A percentile compares a stretch with the other conserved stretches of the same genome.
Evolutionary conservation across 2,329 filamentous ascomycete species (phyloP).

Genomic region (Ascochyta viciae-villosae): DNA sequence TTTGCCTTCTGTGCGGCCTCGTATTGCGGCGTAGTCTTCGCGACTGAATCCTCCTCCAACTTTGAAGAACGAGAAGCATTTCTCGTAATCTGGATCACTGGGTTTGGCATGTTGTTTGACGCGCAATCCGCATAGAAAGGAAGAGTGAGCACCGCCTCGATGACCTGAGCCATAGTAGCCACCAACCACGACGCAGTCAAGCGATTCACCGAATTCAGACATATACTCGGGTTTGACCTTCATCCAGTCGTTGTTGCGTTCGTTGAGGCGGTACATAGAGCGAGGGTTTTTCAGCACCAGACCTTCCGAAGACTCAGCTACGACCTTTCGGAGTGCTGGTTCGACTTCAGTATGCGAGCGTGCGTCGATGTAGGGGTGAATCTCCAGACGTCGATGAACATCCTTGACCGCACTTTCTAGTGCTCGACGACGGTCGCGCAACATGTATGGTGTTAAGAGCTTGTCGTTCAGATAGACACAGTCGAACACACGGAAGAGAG

Average conservation of each 20-base stretch:
- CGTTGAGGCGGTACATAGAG: constrained; percentile 85
- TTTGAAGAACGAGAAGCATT: constrained; percentile 94
- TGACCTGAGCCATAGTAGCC: constrained; percentile 91
- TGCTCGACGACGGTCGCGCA: constrained; percentile 80
- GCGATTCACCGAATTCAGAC: constrained; percentile 90
- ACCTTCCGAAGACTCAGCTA: constrained; percentile 87
- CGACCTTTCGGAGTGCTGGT: constrained; percentile 77
- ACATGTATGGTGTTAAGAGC: constrained; percentile 79
- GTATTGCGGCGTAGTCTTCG: constrained; percentile 83
- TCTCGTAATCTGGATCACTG: constrained; percentile 66
- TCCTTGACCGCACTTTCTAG: constrained; percentile 74
- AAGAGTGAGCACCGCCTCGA: constrained; percentile 82
- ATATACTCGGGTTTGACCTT: constrained; percentile 99
- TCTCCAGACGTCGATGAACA: constrained; percentile 79
- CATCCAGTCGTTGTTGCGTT: constrained; percentile 94
- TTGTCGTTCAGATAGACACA: constrained; percentile 86
- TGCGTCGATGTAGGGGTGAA: constrained; percentile 75
- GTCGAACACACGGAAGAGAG: constrained; percentile 87
- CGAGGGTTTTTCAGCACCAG: constrained; percentile 92
- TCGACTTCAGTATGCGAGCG: constrained; percentile 77
- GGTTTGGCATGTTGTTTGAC: constrained; percentile 72
- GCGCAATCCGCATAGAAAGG: constrained; percentile 87
- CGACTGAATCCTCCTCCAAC: constrained; percentile 92
- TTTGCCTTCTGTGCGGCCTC: constrained; percentile 86
- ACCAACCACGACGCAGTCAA: constrained; percentile 89